Conservation (phyloP, 768 basidiomycete species). For the Xerocomus brunneocitrinus region DNA sequence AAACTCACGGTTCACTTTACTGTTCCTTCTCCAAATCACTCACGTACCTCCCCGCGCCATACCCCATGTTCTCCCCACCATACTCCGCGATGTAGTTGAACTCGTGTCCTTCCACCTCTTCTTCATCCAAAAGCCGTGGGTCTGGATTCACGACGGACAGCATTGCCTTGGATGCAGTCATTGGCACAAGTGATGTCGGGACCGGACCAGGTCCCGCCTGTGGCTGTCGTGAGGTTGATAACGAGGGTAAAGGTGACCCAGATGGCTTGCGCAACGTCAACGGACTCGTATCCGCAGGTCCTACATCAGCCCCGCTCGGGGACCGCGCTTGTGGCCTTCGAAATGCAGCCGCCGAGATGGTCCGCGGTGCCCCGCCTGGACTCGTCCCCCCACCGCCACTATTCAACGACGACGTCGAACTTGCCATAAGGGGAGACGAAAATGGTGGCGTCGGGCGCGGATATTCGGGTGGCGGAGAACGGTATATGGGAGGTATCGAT, state of each 20-base stretch:
- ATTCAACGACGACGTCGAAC: slow-evolving; percentile 34
- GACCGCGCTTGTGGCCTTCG: slow-evolving; percentile 44
- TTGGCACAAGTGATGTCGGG: slow-evolving; percentile 28
- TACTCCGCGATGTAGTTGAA: slow-evolving; percentile 63
- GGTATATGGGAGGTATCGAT: slow-evolving; percentile 5
- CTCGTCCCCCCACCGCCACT: slow-evolving; percentile 15
- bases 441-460: slow-evolving; percentile 35
- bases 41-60: slow-evolving; percentile 42
- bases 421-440: slow-evolving; percentile 26
- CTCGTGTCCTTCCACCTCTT: slow-evolving; percentile 26
- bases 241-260: slow-evolving; percentile 2
- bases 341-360: slow-evolving; percentile 75
- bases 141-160: slow-evolving; percentile 30
- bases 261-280: slow-evolving; percentile 46
- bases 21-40: slow-evolving; percentile 39
- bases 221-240: slow-evolving; percentile 28
- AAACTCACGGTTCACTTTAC: background rate
- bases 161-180: slow-evolving; percentile 3
- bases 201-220: slow-evolving; percentile 7
- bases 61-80: slow-evolving; percentile 27
- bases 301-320: slow-evolving; percentile 18
- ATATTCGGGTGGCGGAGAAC: slow-evolving; percentile 44
- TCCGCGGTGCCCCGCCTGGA: slow-evolving; percentile 40
- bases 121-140: slow-evolving; percentile 26
- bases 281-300: slow-evolving; percentile 43